A percentile compares a stretch with the other conserved stretches of the same genome.
These are phyloP conservation scores for Lyophyllum semitale DNA, from an alignment of 768 basidiomycete species.

Conservation along the genomic window DNA sequence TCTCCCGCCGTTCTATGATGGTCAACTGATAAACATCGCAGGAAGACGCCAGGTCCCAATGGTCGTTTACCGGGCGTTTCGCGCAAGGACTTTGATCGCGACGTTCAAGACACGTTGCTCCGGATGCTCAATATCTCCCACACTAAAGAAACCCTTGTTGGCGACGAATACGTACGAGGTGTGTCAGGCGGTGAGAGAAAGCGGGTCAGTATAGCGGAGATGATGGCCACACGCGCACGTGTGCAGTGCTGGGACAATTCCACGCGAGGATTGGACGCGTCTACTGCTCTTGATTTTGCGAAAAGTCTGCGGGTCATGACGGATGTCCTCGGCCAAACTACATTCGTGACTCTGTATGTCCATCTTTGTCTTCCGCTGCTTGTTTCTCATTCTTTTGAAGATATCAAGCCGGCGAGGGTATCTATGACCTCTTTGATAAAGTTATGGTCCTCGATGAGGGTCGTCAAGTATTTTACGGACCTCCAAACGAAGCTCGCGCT, in stretches of 20 bases:
- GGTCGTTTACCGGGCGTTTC: slow-evolving; percentile 71
- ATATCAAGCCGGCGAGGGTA: slow-evolving; percentile 82
- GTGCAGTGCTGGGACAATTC: slow-evolving; percentile 86
- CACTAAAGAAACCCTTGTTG: slow-evolving; percentile 77
- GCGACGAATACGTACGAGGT: slow-evolving; percentile 84
- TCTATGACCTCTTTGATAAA: slow-evolving; percentile 83
- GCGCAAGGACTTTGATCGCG: slow-evolving; percentile 54
- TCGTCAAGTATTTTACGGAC: slow-evolving; percentile 81
- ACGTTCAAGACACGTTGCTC: slow-evolving; percentile 64
- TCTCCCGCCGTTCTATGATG: not conserved
- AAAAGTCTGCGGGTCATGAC: slow-evolving; percentile 81
- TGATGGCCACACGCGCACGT: slow-evolving; percentile 80
- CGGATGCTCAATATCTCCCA: slow-evolving; percentile 85
- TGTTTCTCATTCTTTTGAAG: slow-evolving; percentile 24
- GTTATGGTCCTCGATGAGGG: slow-evolving; percentile 83
- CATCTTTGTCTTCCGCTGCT: not conserved
- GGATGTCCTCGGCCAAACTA: slow-evolving; percentile 78
- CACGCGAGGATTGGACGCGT: slow-evolving; percentile 80
- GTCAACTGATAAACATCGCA: slow-evolving; percentile 15
- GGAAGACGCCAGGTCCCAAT: slow-evolving; percentile 72
- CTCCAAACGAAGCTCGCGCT: slow-evolving; percentile 66
- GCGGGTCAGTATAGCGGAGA: slow-evolving; percentile 81
- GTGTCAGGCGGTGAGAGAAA: slow-evolving; percentile 83
- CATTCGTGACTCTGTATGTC: slow-evolving; percentile 73
- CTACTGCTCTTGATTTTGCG: slow-evolving; percentile 85